phyloP scores from a whole-genome alignment of 306 rosid species.

The Dryas octopetala region DNA sequence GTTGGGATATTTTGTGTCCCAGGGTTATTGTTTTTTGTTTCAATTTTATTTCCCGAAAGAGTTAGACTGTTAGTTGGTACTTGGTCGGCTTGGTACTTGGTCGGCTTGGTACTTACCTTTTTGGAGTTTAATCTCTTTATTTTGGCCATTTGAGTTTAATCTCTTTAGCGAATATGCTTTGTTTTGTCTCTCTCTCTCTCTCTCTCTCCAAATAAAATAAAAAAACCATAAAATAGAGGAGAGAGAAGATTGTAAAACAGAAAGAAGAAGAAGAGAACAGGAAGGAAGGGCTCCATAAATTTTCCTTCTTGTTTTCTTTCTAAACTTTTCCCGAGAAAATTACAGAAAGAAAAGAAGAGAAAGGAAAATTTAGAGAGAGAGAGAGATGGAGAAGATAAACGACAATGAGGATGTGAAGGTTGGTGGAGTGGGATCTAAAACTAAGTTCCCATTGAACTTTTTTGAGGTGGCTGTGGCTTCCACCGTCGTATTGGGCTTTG shows the following conservation, averaged over 20 bases:
- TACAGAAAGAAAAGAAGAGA: neutral
- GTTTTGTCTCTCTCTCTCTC: neutral
- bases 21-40: too few species aligned
- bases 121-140: too few species aligned
- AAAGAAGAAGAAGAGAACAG: constrained; percentile 15
- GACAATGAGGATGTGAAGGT: constrained; percentile 25
- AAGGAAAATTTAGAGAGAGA: constrained; percentile 29
- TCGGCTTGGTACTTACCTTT: too few species aligned
- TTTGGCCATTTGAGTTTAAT: too few species aligned
- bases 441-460: constrained; percentile 52
- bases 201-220: constrained; percentile 2
- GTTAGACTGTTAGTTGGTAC: too few species aligned
- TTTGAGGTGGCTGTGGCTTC: constrained; percentile 70
- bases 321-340: constrained; percentile 6
- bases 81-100: too few species aligned
- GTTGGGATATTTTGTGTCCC: too few species aligned
- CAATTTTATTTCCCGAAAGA: too few species aligned
- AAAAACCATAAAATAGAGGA: constrained; percentile 2
- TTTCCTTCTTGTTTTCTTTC: neutral
- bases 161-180: constrained; percentile 16
- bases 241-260: constrained; percentile 3
- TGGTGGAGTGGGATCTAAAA: constrained; percentile 11
- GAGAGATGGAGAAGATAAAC: constrained; percentile 18
- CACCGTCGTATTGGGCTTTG: constrained; percentile 57
- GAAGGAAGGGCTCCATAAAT: neutral